Evolutionary conservation across 2,329 filamentous ascomycete genomes (phyloP), one percentile per base, ranked within the genome.

Genomic region (Pseudocercospora fuligena): DNA sequence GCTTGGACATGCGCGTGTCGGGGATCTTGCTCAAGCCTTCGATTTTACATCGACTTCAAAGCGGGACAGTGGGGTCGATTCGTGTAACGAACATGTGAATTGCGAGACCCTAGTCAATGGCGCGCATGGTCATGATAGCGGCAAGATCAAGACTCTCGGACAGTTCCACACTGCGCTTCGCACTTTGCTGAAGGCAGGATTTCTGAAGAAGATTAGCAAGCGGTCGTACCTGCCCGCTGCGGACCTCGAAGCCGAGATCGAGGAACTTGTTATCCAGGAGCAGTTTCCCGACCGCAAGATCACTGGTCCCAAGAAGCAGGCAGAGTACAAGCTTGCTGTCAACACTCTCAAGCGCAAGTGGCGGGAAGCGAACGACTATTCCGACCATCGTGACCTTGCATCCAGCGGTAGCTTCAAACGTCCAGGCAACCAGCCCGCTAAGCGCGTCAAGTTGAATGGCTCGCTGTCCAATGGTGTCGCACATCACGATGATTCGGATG

Each of bases 1-100:
- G 63, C 84, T 94, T 19, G 94, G 94, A 1, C 91, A 95, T 80
- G 90, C 90, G 31, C 89, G 87, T 75, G 84, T 94, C 36, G 86
- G 84, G 49, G 90, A 93, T 72, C 82, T 94, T 51, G 84, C 85
- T n/a, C 86, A 89, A 43, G 87, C 89, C 19, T 91, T 90, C 70
- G 80, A 81, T 60, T 77, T 80, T n/a, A 57, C 68, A 23, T 43
- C 70, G 4, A 54, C 29, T 12, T 72, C 75, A 5, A 75, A 80
- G 64, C 77, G 77, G 53, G 70, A 72, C 43, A 73, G 71, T 60
- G 74, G 70, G 6, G 64, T 74, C 36, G 70, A 77, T 27, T 66
- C 65, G 31, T 67, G 68, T 29, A 64, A 65, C 56, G 67, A 70
- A 25, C 69, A 75, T 60, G 64, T 69, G 33, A 75, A 70, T 56